A percentile compares a stretch with the other conserved stretches of the same genome.
These are phyloP conservation scores for Aspergillus olivimuriae DNA, from an alignment of 495 filamentous ascomycete species.

Conservation along the genomic window DNA sequence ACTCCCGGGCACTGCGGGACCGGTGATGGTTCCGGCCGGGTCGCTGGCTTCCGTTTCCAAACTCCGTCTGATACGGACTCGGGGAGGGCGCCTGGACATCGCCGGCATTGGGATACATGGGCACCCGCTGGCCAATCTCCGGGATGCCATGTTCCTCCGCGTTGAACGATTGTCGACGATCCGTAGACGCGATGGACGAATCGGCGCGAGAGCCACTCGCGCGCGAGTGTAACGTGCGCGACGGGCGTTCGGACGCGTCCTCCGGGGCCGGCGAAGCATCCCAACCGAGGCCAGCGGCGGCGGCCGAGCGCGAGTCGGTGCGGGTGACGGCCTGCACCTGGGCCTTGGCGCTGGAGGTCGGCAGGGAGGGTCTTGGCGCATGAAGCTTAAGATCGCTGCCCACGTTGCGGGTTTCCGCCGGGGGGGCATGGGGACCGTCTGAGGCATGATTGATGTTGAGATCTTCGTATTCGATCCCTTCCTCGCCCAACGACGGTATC, in stretches of 20 bases:
- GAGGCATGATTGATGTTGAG: slow-evolving; percentile 39
- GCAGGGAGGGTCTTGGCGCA: slow-evolving; percentile 84
- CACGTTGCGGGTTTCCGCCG: slow-evolving; percentile 68
- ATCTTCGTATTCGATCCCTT: slow-evolving; percentile 80
- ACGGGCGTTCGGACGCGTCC: slow-evolving; percentile 55
- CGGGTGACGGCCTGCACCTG: slow-evolving; percentile 76
- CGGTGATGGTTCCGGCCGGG: slow-evolving; percentile 63
- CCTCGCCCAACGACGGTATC: slow-evolving; percentile 80
- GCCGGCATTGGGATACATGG: slow-evolving; percentile 89
- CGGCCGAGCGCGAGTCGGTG: slow-evolving; percentile 79
- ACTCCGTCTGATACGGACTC: slow-evolving; percentile 48
- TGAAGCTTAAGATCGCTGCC: slow-evolving; percentile 77
- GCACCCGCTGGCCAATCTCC: slow-evolving; percentile 82
- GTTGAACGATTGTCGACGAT: slow-evolving; percentile 43
- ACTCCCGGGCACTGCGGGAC: slow-evolving; percentile 52
- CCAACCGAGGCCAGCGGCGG: slow-evolving; percentile 72
- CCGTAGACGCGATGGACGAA: slow-evolving; percentile 42
- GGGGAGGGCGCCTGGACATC: slow-evolving; percentile 96
- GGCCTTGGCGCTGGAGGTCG: slow-evolving; percentile 69
- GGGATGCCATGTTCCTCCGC: slow-evolving; percentile 82
- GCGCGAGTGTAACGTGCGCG: slow-evolving; percentile 38
- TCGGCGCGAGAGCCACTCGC: slow-evolving; percentile 47
- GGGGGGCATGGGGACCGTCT: slow-evolving; percentile 23
- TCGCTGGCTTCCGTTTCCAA: slow-evolving; percentile 44
- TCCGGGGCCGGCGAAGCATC: slow-evolving; percentile 46